A percentile compares a stretch with the other conserved stretches of the same genome.
phyloP scores from a whole-genome alignment of 148 eudicot species.

The Rhododendron griersonianum region DNA sequence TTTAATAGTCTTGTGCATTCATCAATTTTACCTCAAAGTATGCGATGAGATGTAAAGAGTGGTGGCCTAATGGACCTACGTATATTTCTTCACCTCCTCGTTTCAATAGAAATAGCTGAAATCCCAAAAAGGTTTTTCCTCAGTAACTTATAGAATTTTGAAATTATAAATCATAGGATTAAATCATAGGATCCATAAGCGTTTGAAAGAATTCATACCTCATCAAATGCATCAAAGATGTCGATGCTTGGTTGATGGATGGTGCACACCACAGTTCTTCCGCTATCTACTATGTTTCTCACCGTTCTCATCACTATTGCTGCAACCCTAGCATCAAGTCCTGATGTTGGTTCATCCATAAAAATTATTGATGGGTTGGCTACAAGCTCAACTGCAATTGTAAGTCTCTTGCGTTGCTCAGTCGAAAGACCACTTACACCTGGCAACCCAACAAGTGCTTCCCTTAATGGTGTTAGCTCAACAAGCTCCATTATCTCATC shows the following conservation, averaged over 20 bases:
- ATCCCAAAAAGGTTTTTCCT: background rate
- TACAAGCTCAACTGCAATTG: conserved; percentile 67
- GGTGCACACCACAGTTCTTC: no score
- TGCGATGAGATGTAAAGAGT: background rate
- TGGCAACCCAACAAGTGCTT: conserved; percentile 67
- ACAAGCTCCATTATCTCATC: conserved; percentile 77
- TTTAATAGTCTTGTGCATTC: background rate
- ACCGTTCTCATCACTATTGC: conserved; percentile 75
- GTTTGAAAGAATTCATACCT: background rate
- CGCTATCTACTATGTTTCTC: conserved; percentile 46
- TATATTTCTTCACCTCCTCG: background rate
- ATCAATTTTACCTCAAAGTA: background rate
- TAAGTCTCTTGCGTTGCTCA: conserved; percentile 69
- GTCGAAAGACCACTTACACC: conserved; percentile 69
- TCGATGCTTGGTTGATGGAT: no score
- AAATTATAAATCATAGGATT: background rate
- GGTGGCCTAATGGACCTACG: background rate
- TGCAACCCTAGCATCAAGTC: conserved; percentile 76
- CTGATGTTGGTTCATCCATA: conserved; percentile 72
- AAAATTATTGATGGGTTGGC: conserved; percentile 67
- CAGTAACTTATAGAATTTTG: background rate
- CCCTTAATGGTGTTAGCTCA: conserved; percentile 42
- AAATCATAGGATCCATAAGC: background rate
- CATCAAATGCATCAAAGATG: no score
- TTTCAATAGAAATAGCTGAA: background rate